Evolutionary conservation across 768 basidiomycete species (phyloP), one percentile per base, ranked within the genome.

Genomic region (Clitopilus passeckerianus): DNA sequence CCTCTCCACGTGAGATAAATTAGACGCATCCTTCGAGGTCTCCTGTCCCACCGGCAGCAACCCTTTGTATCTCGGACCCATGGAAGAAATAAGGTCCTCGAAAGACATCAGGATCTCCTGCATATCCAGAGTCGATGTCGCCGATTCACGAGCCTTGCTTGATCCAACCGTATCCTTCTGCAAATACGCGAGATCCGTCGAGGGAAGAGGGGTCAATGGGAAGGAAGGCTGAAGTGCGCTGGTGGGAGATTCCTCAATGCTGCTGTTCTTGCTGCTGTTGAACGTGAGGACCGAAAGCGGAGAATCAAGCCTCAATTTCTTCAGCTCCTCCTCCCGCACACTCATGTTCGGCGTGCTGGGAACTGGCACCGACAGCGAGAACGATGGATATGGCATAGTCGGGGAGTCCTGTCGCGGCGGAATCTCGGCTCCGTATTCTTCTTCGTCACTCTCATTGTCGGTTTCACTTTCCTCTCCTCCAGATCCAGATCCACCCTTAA

Each of bases 41-140:
- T 23, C 20, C 46, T 61, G 57, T 22, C 52, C 53, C 35, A n/a
- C n/a, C n/a, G n/a, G n/a, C n/a, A 46, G 12, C 12, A 53, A 54
- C 15, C 50, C 33, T 7, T 60, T 27, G 18, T 62, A 59, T 15
- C 57, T 59, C 18, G 66, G 61, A 15, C 43, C 34, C 63, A 65
- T 61, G 1, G 60, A 56, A 1, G 61, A 12, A 43, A 66, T 60
- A 37, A 67, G 37, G 15, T 61, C 58, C 52, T 67, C 66, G 24
- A 67, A 67, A 1, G 66, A 67, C 20, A 46, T 54, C 2, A 67
- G 61, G 54, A 67, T 60, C 54, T 67, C 66, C 34, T 65, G 63
- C 34, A 67, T 58, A 30, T 30, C 27, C 27, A 30, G 7, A n/a
- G 37, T 41, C 37, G 37, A 41, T 2, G 12, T 12, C 14, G 37